These are phyloP conservation scores for Vanrija sp. DNA, from an alignment of 1,284 basidiomycete genomes.

Conservation along the genomic window DNA sequence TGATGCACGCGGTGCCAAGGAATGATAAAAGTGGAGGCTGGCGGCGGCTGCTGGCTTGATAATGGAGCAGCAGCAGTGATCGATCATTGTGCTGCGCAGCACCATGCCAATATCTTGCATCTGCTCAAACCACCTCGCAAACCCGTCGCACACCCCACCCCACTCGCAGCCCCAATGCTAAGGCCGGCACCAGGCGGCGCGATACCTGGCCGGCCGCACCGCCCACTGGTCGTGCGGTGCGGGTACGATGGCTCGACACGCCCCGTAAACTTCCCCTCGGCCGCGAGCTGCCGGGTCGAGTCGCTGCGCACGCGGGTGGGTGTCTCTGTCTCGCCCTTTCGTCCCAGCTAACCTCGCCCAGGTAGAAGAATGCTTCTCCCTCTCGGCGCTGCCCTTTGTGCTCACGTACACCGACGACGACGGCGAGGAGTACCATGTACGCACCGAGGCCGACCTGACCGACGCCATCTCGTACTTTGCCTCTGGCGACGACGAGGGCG, in stretches of 20 bases:
- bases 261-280: constrained; percentile 69
- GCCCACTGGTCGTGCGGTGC: constrained; percentile 70
- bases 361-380: constrained; percentile 76
- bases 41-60: too few species aligned
- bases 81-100: too few species aligned
- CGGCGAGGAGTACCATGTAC: constrained; percentile 65
- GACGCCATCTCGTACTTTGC: constrained; percentile 83
- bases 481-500: constrained; percentile 61
- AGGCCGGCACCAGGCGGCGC: neutral
- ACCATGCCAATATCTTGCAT: neutral
- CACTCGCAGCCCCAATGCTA: neutral
- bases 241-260: constrained; percentile 68
- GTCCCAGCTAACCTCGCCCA: constrained; percentile 35
- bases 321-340: constrained; percentile 4
- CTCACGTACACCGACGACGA: constrained; percentile 85
- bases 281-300: constrained; percentile 68
- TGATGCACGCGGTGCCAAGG: neutral
- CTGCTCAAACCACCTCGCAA: neutral
- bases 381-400: constrained; percentile 64
- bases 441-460: constrained; percentile 66
- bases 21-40: neutral
- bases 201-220: constrained; percentile 54
- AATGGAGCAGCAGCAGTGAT: too few species aligned
- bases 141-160: neutral
- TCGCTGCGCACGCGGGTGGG: constrained; percentile 65